phyloP scores from a whole-genome alignment of 306 rosid species.

The Prunus dulcis region DNA sequence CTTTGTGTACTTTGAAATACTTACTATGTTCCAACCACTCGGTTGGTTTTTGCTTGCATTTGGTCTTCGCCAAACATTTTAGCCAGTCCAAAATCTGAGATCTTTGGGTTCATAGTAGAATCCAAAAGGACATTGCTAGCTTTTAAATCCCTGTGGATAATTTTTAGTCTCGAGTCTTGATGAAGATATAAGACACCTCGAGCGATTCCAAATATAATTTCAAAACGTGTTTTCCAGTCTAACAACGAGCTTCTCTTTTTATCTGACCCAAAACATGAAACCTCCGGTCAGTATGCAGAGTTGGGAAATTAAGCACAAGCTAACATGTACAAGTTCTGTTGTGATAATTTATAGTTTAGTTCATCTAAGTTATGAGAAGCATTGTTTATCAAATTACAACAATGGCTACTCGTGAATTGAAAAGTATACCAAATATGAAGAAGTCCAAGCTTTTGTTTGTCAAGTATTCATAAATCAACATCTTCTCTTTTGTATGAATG shows the following conservation, averaged over 20 bases:
- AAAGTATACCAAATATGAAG: conserved; percentile 42
- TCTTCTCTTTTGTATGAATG: conserved; percentile 41
- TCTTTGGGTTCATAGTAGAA: conserved; percentile 43
- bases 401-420: not conserved
- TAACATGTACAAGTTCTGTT: not conserved
- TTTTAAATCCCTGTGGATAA: conserved; percentile 56
- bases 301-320: not conserved
- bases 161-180: conserved; percentile 51
- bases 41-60: conserved; percentile 42
- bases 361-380: not conserved
- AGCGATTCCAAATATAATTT: conserved; percentile 38
- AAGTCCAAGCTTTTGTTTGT: conserved; percentile 54
- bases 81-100: conserved; percentile 68
- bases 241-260: conserved; percentile 20
- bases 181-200: conserved; percentile 60
- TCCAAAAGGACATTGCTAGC: conserved; percentile 55
- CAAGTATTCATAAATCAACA: conserved; percentile 54
- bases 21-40: conserved; percentile 56
- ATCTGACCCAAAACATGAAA: conserved; percentile 19
- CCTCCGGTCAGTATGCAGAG: not conserved
- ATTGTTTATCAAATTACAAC: not conserved
- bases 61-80: conserved; percentile 48
- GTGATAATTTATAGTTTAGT: not conserved
- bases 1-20: not conserved
- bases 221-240: conserved; percentile 39